A percentile compares a stretch with the other conserved stretches of the same genome.
These are phyloP conservation scores for Meredithiella fracta DNA, from an alignment of 2,329 filamentous ascomycete species.

Conservation along the genomic window DNA sequence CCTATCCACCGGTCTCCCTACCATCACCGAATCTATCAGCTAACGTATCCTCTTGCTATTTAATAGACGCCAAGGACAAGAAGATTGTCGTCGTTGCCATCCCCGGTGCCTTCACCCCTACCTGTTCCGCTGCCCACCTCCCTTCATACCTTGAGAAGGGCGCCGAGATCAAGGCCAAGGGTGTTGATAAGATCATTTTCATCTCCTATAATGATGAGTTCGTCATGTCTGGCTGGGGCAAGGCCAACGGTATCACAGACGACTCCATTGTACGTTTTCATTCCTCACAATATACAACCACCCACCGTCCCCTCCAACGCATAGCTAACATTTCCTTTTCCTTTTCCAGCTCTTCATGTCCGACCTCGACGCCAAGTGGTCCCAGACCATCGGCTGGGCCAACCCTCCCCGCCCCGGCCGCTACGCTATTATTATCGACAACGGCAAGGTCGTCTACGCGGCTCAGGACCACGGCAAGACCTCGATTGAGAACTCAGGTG, in stretches of 20 bases:
- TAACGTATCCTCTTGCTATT: background rate
- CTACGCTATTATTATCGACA: conserved; percentile 66
- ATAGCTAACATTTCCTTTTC: conserved; percentile 3
- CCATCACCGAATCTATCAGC: conserved; percentile 2
- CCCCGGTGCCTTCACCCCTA: conserved; percentile 67
- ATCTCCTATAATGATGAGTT: conserved; percentile 73
- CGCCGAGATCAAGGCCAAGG: conserved; percentile 57
- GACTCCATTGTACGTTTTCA: conserved; percentile 38
- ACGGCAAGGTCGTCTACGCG: conserved; percentile 70
- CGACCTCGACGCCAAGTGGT: conserved; percentile 54
- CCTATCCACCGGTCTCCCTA: background rate
- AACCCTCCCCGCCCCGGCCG: conserved; percentile 57
- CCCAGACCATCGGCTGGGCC: conserved; percentile 62
- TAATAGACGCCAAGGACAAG: conserved; percentile 39
- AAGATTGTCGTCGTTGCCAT: conserved; percentile 41
- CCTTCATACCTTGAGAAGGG: conserved; percentile 63
- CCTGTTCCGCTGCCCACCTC: conserved; percentile 67
- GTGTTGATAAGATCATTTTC: conserved; percentile 66
- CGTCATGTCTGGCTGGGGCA: conserved; percentile 81
- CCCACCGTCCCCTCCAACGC: background rate
- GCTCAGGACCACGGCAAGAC: conserved; percentile 47
- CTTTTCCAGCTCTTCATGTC: conserved; percentile 52
- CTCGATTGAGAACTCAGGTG: conserved; percentile 32
- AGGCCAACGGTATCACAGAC: conserved; percentile 64
- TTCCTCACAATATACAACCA: background rate